Evolutionary conservation across 345 rosid species (phyloP).

Genomic region (Salix exigua): DNA sequence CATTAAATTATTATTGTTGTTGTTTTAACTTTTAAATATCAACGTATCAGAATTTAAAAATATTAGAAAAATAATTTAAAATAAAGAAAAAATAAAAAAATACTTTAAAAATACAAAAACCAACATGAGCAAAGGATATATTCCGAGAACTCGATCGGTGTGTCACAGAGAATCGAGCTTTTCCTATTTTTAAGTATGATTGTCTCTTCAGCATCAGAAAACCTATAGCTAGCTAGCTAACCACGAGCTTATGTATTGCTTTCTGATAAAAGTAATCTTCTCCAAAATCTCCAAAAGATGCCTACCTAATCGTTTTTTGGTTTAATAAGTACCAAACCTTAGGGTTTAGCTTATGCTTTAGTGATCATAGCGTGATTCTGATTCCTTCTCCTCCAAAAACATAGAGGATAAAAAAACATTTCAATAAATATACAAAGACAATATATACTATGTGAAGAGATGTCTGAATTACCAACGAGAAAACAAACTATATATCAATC

Average conservation of each 20-base stretch:
- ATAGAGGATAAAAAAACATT: not conserved
- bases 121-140: constrained; percentile 27
- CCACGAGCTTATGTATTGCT: constrained; percentile 16
- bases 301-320: constrained; percentile 24
- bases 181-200: constrained; percentile 17
- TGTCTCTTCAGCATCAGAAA: constrained; percentile 21
- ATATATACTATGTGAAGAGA: not conserved
- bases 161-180: constrained; percentile 35
- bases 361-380: constrained; percentile 29
- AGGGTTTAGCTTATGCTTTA: constrained; percentile 33
- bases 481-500: too few relatives aligned
- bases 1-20: too few relatives aligned
- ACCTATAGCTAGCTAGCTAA: not conserved
- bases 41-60: too few relatives aligned
- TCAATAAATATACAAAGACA: not conserved
- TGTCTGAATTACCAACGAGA: not conserved
- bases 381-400: not conserved
- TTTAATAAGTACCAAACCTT: constrained; percentile 16
- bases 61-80: too few relatives aligned
- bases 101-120: too few relatives aligned
- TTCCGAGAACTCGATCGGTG: constrained; percentile 12
- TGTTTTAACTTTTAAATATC: too few relatives aligned
- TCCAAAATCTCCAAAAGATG: constrained; percentile 31
- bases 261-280: constrained; percentile 19
- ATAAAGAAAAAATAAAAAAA: too few relatives aligned